phyloP scores from a whole-genome alignment of 2,329 filamentous ascomycete genomes.

The Alternaria longipes region DNA sequence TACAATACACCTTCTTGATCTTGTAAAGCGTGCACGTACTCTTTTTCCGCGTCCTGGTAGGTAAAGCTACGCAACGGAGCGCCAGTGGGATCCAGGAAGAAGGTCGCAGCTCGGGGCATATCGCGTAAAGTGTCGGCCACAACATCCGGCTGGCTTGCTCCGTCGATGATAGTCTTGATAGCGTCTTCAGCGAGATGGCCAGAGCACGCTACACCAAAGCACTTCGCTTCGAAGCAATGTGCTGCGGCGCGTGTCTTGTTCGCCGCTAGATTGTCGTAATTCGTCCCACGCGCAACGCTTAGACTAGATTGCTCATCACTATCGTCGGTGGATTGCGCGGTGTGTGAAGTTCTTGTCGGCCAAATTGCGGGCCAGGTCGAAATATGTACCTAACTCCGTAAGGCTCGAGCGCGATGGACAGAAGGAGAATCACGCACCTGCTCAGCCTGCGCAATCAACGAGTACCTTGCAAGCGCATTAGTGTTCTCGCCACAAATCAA shows the following conservation, averaged over 20 bases:
- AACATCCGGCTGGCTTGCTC: conserved; percentile 38
- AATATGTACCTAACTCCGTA: conserved; percentile 58
- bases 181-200: conserved; percentile 55
- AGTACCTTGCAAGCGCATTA: conserved; percentile 63
- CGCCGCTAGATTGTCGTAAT: conserved; percentile 65
- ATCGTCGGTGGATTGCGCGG: background rate
- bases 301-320: background rate
- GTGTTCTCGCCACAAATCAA: conserved; percentile 68
- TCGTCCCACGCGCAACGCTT: conserved; percentile 24
- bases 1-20: conserved; percentile 61
- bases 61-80: conserved; percentile 53
- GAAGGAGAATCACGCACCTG: conserved; percentile 59
- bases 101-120: conserved; percentile 57
- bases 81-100: conserved; percentile 64
- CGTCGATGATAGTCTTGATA: conserved; percentile 47
- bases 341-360: conserved; percentile 55
- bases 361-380: conserved; percentile 65
- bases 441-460: conserved; percentile 64
- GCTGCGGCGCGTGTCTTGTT: conserved; percentile 63
- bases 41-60: conserved; percentile 34
- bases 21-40: conserved; percentile 53
- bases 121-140: conserved; percentile 48
- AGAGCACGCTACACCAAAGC: conserved; percentile 63
- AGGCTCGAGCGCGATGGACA: background rate
- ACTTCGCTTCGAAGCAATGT: conserved; percentile 68